Percentiles rank a stretch among this genome's conserved stretches.
Evolutionary conservation across 345 rosid species (phyloP).

Genomic region (Garcia nutans): DNA sequence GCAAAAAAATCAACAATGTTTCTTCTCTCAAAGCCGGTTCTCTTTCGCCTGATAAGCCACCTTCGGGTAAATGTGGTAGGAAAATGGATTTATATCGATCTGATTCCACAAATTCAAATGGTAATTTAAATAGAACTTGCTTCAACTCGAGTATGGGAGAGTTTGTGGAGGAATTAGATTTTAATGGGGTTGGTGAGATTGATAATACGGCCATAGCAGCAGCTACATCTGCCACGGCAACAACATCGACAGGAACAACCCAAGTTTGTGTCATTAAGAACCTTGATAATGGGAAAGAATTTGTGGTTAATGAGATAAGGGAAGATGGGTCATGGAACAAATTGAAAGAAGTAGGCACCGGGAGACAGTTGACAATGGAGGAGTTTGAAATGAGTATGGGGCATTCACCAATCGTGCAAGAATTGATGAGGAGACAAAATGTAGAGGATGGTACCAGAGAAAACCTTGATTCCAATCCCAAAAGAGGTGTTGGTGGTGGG

Average conservation of each 20-base stretch:
- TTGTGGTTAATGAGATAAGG: constrained; percentile 80
- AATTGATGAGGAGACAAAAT: constrained; percentile 92
- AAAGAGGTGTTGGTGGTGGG: constrained; percentile 34
- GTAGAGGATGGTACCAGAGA: constrained; percentile 67
- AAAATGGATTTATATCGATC: constrained; percentile 25
- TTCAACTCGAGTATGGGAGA: constrained; percentile 17
- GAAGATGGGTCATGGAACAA: constrained; percentile 80
- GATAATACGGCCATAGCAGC: constrained; percentile 14
- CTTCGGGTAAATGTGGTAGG: constrained; percentile 28
- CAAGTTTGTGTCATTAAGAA: constrained; percentile 69
- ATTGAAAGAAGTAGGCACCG: constrained; percentile 85
- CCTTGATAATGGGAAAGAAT: constrained; percentile 85
- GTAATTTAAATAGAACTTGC: constrained; percentile 35
- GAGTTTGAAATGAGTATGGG: constrained; percentile 89
- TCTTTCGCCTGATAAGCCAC: constrained; percentile 37
- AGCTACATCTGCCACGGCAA: background rate
- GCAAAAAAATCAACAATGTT: constrained; percentile 8
- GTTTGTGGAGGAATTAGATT: constrained; percentile 34
- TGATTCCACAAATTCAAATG: constrained; percentile 30
- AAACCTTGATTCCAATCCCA: constrained; percentile 37
- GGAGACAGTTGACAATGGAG: constrained; percentile 86
- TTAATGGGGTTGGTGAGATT: constrained; percentile 24
- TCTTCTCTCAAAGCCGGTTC: constrained; percentile 22
- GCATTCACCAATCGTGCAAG: constrained; percentile 92
- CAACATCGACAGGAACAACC: background rate